These are phyloP conservation scores for Xylaria sp. DNA, from an alignment of 2,329 filamentous ascomycete species.

Conservation along the genomic window DNA sequence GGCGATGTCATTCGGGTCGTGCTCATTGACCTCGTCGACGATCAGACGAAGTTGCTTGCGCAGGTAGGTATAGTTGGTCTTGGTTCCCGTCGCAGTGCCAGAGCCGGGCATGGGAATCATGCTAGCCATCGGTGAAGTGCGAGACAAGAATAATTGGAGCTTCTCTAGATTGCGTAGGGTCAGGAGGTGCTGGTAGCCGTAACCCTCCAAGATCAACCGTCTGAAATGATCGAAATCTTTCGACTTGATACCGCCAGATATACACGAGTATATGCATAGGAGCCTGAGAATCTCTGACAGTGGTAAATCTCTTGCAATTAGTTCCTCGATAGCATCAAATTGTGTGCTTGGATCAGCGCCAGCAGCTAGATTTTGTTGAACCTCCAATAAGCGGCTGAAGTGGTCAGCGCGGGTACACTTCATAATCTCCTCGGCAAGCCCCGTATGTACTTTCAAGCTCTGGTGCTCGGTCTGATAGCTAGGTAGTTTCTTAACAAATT, in stretches of 20 bases:
- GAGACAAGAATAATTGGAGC: conserved; percentile 79
- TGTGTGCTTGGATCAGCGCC: conserved; percentile 87
- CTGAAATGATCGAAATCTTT: conserved; percentile 91
- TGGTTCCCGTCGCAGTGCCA: conserved; percentile 60
- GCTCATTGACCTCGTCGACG: conserved; percentile 94
- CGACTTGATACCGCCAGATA: conserved; percentile 83
- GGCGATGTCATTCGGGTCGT: conserved; percentile 91
- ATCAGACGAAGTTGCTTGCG: conserved; percentile 87
- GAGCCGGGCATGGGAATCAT: conserved; percentile 76
- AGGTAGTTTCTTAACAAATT: conserved; percentile 93
- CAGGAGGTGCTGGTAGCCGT: conserved; percentile 91
- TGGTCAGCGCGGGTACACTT: conserved; percentile 87
- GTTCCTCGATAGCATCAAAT: conserved; percentile 87
- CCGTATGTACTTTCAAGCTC: conserved; percentile 88
- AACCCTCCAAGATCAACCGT: conserved; percentile 84
- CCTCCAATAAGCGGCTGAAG: conserved; percentile 85
- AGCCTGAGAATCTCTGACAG: conserved; percentile 81
- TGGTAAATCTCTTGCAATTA: conserved; percentile 86
- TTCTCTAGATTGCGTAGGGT: conserved; percentile 89
- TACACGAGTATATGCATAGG: conserved; percentile 87
- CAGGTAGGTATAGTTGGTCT: conserved; percentile 88
- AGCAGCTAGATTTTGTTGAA: conserved; percentile 93
- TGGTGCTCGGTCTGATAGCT: conserved; percentile 92
- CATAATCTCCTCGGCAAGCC: conserved; percentile 92
- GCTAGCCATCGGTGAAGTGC: conserved; percentile 75